Base-by-base conservation (phyloP, 495 filamentous ascomycete genomes). In the Astrocystis sublimbata region DNA sequence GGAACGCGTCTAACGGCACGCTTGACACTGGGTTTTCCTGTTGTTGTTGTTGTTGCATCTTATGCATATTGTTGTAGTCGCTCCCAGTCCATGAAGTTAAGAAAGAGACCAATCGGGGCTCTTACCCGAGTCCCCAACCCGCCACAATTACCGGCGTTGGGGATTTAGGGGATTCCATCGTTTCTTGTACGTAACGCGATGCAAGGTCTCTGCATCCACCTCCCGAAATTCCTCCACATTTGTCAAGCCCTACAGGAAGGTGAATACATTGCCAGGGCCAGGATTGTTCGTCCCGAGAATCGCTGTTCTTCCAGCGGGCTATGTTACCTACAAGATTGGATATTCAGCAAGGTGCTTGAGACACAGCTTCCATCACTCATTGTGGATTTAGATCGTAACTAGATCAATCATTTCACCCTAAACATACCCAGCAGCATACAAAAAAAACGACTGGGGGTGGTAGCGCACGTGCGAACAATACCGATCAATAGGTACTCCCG, bases 181-280 rank as follows among this genome's bases (percentile, higher is more conserved):
- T 31, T 66, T 66, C 38, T 21, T 56, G 56, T 70, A 72, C 67
- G 70, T 72, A 68, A 72, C 42, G 40, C 62, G 30, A 35, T 49
- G 46, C 35, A 35, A 38, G 60, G 43, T 41, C 49, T 59, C 59
- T 23, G 54, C 62, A 61, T 66, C 40, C 17, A 46, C 35, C 30
- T 17, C 36, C 53, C 36, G 28, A 51, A 21, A 26, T 60, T 15
- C 31, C 33, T 54, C 51, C 51, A 24, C 17, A 7, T 15, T 36
- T n/a, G 10, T n/a, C 23, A 54, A 38, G 30, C 31, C 6, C 26
- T n/a, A n/a, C n/a, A n/a, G n/a, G n/a, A 10, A 38, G 26, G 12
- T 8, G 17, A 21, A 24, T 24, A 6, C 50, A 53, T 15, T 36
- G 31, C 31, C 50, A 23, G 6, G 8, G n/a, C n/a, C n/a, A n/a